A percentile compares a stretch with the other conserved stretches of the same genome.
These are phyloP conservation scores for Scalesia atractyloides DNA, from an alignment of 129 eudicot genomes.

Conservation along the genomic window DNA sequence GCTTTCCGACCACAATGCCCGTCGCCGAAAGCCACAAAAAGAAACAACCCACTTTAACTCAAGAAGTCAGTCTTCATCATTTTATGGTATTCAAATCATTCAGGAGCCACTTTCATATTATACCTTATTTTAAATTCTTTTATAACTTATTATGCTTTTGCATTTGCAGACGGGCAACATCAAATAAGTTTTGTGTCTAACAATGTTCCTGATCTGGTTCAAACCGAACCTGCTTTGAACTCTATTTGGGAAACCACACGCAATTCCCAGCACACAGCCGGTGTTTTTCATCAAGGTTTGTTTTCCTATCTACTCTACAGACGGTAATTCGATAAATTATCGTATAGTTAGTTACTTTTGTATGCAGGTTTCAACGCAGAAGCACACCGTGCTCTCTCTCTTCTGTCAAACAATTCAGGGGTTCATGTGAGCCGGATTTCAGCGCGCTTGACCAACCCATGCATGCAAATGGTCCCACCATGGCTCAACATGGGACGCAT, in stretches of 20 bases:
- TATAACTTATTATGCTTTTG: background rate
- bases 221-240: constrained; percentile 36
- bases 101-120: background rate
- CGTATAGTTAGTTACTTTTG: background rate
- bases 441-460: constrained; percentile 39
- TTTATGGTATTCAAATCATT: background rate
- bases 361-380: constrained; percentile 24
- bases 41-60: constrained; percentile 69
- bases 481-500: constrained; percentile 24
- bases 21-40: constrained; percentile 88
- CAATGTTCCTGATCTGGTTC: constrained; percentile 39
- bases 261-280: background rate
- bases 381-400: constrained; percentile 96
- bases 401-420: constrained; percentile 92
- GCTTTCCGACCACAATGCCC: constrained; percentile 33
- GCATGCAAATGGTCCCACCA: constrained; percentile 35
- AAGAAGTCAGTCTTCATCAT: constrained; percentile 23
- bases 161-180: constrained; percentile 57
- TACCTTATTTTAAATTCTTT: too few species aligned
- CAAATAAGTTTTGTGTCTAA: constrained; percentile 61
- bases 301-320: background rate
- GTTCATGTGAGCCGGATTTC: constrained; percentile 43
- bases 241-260: background rate
- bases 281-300: background rate
- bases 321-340: background rate